A percentile compares a stretch with the other conserved stretches of the same genome.
Conservation (phyloP, 2,329 filamentous ascomycete species). For the Trichoderma harzianum region DNA sequence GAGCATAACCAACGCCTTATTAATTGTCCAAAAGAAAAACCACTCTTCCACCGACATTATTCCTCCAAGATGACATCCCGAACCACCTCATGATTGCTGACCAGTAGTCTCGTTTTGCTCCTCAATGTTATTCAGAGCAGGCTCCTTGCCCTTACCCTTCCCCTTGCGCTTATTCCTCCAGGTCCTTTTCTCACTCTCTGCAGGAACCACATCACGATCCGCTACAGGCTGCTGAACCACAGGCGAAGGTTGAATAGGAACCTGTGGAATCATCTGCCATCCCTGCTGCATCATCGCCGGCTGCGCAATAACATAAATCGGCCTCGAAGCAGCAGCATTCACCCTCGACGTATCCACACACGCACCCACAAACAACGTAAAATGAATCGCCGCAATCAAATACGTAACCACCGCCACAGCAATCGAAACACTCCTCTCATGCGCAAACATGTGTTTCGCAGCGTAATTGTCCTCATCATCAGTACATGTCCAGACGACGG, state of each 20-base stretch:
- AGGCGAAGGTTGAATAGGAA: background rate
- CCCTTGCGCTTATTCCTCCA: background rate
- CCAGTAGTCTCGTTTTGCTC: background rate
- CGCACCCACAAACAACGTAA: slow-evolving; percentile 39
- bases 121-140: background rate
- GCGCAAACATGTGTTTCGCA: background rate
- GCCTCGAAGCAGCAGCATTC: slow-evolving; percentile 25
- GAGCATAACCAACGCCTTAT: background rate
- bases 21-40: background rate
- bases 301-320: slow-evolving; percentile 28
- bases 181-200: background rate
- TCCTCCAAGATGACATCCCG: background rate
- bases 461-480: background rate
- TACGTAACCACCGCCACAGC: slow-evolving; percentile 19
- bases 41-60: background rate
- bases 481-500: background rate
- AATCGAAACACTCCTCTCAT: slow-evolving; percentile 22
- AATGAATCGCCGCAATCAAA: slow-evolving; percentile 27
- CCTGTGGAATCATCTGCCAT: slow-evolving; percentile 26
- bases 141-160: slow-evolving; percentile 1
- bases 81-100: background rate
- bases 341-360: slow-evolving; percentile 38
- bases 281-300: slow-evolving; percentile 28
- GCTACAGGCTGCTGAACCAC: background rate
- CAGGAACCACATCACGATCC: background rate